These are phyloP conservation scores for Alternaria sp. DNA, from an alignment of 2,329 filamentous ascomycete species.

Conservation along the genomic window DNA sequence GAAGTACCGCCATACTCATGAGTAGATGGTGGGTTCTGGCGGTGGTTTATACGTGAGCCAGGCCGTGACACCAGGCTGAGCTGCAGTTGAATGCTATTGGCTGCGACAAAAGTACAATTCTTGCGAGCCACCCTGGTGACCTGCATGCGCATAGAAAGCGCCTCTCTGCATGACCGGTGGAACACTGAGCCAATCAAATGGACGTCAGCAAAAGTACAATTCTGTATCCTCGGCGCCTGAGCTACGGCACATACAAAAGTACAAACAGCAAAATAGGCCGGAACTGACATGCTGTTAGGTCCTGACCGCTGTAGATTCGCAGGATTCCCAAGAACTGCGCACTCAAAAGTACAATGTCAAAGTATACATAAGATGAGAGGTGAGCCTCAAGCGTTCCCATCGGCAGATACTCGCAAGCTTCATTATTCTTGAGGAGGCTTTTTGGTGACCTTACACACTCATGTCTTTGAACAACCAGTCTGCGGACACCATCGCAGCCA, in stretches of 20 bases:
- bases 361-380: background rate
- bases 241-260: background rate
- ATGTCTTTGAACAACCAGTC: background rate
- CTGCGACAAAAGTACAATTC: background rate
- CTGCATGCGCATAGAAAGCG: background rate
- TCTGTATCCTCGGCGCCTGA: background rate
- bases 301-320: background rate
- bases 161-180: background rate
- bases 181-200: background rate
- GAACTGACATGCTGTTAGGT: background rate
- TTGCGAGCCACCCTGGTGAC: background rate
- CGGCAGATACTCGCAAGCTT: background rate
- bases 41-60: background rate
- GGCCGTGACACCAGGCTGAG: background rate
- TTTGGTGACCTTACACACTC: background rate
- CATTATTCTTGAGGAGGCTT: background rate
- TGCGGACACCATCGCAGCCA: constrained; percentile 13
- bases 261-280: background rate
- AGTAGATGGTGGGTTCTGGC: background rate
- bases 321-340: background rate
- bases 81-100: background rate
- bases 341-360: constrained; percentile 3
- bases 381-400: background rate
- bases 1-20: background rate
- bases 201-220: background rate